A percentile compares a stretch with the other conserved stretches of the same genome.
Evolutionary conservation across 2,329 filamentous ascomycete species (phyloP).

Genomic region (Tolypocladium paradoxum): DNA sequence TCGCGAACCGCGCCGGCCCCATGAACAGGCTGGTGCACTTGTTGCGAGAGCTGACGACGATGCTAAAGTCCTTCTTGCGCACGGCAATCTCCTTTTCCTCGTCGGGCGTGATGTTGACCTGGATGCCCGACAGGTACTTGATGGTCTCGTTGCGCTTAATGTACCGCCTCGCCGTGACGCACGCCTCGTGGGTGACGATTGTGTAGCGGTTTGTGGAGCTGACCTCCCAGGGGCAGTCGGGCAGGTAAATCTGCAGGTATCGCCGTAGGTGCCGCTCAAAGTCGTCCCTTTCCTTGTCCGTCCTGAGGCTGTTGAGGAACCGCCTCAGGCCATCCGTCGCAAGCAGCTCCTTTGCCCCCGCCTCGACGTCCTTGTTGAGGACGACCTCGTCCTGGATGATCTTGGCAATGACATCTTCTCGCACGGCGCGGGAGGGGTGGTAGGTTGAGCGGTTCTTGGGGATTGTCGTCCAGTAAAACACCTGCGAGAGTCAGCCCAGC

Average conservation of each 20-base stretch:
- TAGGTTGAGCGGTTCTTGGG: conserved; percentile 89
- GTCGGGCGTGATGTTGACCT: conserved; percentile 84
- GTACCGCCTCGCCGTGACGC: conserved; percentile 66
- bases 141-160: conserved; percentile 78
- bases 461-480: conserved; percentile 92
- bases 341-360: conserved; percentile 64
- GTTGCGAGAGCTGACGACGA: conserved; percentile 86
- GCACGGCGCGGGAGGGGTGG: conserved; percentile 70
- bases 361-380: conserved; percentile 57
- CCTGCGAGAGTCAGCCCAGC: conserved; percentile 37
- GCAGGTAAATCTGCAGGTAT: conserved; percentile 86
- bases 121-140: conserved; percentile 83
- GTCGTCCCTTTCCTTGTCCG: conserved; percentile 72
- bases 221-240: conserved; percentile 92
- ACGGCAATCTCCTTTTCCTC: conserved; percentile 75
- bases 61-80: conserved; percentile 88
- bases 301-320: conserved; percentile 57
- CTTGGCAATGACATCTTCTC: conserved; percentile 49
- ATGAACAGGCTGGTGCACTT: conserved; percentile 89
- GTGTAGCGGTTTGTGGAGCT: conserved; percentile 88
- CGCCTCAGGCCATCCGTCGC: conserved; percentile 62
- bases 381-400: conserved; percentile 58
- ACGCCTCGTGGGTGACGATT: conserved; percentile 79
- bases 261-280: conserved; percentile 78
- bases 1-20: conserved; percentile 89